Evolutionary conservation across 768 basidiomycete genomes (phyloP), one percentile per base, ranked within the genome.

Genomic region (Glaciozyma antarctica): DNA sequence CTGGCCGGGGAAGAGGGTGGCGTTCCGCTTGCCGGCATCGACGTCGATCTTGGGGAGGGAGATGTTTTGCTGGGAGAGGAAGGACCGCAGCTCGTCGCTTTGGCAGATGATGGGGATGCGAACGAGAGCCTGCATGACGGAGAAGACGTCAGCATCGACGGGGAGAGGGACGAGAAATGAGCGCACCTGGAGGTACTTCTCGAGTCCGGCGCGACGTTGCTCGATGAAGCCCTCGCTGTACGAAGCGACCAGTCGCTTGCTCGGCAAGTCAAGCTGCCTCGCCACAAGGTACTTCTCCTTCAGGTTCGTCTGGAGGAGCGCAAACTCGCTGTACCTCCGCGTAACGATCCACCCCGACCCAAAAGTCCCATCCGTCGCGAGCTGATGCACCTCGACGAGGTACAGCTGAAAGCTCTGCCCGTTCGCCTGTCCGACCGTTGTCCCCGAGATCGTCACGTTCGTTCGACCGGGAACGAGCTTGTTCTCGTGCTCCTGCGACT

Each of bases 301-400:
- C 58, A 99, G 78, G 65, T 86, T 86, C 73, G 85, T 87, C 74
- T 95, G 88, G 81, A 97, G 86, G 61, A 82, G 86, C 67, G 87
- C 82, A 75, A 99, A 99, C 74, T 98, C 93, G 76, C 92, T 95
- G 77, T 95, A 99, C 66, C 95, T 80, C 69, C 93, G 80, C 13
- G 91, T 88, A 10, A 97, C 86, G 41, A 92, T 86, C 95, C 95
- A 99, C 0, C 89, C 90, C 0, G 88, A 87, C 4, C 84, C 80
- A 15, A 73, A 86, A 48, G 81, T 83, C 12, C 88, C 90, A 73
- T 93, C 88, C 0, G 78, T 77, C n/a, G 82, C 86, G 38, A 90
- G 80, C 69, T 95, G 93, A 74, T 90, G 89, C 4, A 99, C 85
- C 77, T 95, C 90, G 53, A 98, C 81, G 43, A 94, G 82, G 74